These are phyloP conservation scores for Tetracentron sinense DNA, from an alignment of 164 flowering plant genomes.

Conservation along the genomic window DNA sequence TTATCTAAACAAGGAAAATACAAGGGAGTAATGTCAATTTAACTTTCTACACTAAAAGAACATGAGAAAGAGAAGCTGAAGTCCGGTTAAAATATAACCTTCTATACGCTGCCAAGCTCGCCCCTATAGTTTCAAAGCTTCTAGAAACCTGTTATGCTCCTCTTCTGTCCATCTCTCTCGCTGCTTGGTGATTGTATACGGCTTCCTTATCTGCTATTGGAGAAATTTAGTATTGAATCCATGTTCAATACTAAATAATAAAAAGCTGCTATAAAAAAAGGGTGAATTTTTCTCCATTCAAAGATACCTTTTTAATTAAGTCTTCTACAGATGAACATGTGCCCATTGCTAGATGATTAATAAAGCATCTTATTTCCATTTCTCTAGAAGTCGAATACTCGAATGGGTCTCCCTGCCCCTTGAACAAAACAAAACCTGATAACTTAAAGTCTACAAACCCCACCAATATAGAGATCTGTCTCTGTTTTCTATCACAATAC, in stretches of 20 bases:
- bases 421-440: constrained; percentile 10
- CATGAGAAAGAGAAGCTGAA: too few relatives aligned
- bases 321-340: constrained; percentile 53
- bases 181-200: constrained; percentile 89
- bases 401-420: constrained; percentile 18
- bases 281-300: too few relatives aligned
- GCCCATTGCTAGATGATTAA: constrained; percentile 47
- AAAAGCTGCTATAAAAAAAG: too few relatives aligned
- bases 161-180: constrained; percentile 97
- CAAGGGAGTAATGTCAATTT: too few relatives aligned
- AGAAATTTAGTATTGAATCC: background rate
- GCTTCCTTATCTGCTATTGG: constrained; percentile 74
- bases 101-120: constrained; percentile 98
- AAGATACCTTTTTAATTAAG: constrained; percentile 57
- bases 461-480: constrained; percentile 34
- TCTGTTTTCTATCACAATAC: constrained; percentile 17
- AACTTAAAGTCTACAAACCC: constrained; percentile 25
- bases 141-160: constrained; percentile 88
- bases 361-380: constrained; percentile 25
- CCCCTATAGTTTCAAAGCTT: constrained; percentile 89
- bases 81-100: constrained; percentile 53
- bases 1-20: too few relatives aligned
- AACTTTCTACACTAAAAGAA: too few relatives aligned
- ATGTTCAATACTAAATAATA: too few relatives aligned
- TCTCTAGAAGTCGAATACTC: constrained; percentile 11